These are phyloP conservation scores for Podaxis pistillaris DNA, from an alignment of 768 basidiomycete species.

Conservation along the genomic window DNA sequence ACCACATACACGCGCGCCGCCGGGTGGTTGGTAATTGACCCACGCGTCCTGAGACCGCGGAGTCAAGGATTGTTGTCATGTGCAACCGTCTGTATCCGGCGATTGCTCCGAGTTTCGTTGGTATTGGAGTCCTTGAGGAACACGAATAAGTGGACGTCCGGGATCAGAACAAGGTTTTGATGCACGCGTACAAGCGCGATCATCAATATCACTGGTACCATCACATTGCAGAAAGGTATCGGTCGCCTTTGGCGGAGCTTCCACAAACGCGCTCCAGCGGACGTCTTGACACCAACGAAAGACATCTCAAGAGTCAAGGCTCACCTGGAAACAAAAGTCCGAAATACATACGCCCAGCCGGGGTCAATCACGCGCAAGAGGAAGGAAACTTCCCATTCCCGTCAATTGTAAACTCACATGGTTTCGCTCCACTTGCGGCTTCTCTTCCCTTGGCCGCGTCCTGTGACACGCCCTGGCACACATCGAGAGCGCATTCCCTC, in stretches of 20 bases:
- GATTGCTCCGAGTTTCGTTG: not conserved
- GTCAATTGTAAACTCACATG: not conserved
- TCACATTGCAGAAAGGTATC: not conserved
- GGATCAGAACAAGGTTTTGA: not conserved
- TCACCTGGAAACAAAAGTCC: too few relatives aligned
- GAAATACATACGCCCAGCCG: too few relatives aligned
- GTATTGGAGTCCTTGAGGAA: too few relatives aligned
- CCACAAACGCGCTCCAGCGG: not conserved
- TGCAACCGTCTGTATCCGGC: not conserved
- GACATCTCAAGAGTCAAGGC: too few relatives aligned
- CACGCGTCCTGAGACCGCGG: not conserved
- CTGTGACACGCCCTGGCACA: too few relatives aligned
- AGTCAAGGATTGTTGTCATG: not conserved
- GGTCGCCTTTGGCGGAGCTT: not conserved
- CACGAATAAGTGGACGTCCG: too few relatives aligned
- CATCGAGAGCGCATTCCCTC: not conserved
- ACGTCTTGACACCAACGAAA: too few relatives aligned
- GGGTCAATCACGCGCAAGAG: too few relatives aligned
- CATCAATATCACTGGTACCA: not conserved
- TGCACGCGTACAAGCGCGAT: not conserved
- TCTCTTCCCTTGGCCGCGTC: not conserved
- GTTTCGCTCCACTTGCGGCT: not conserved
- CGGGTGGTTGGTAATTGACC: not conserved
- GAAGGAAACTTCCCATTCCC: too few relatives aligned
- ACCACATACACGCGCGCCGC: not conserved